A percentile compares a stretch with the other conserved stretches of the same genome.
Conservation (phyloP, 1,284 basidiomycete species). For the Sanghuangporus weigelae region DNA sequence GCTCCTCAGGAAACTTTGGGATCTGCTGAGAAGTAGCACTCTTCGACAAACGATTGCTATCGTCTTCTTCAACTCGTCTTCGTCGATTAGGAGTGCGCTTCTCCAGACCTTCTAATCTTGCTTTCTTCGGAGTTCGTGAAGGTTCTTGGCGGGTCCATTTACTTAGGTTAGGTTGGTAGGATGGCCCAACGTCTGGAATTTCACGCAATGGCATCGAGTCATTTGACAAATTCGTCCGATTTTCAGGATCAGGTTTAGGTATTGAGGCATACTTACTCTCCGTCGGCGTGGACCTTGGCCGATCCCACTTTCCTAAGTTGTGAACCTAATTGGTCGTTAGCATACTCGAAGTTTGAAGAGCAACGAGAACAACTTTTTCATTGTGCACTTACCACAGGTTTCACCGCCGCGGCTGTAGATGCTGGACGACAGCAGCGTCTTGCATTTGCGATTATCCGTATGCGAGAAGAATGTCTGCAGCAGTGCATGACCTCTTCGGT, state of each 20-base stretch:
- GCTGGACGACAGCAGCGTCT: neutral
- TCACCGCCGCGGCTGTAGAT: slow-evolving; percentile 11
- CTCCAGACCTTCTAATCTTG: neutral
- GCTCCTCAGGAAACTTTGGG: neutral
- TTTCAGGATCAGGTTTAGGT: neutral
- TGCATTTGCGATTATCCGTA: neutral
- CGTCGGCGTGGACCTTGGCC: neutral
- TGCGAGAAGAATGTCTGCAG: slow-evolving; percentile 2
- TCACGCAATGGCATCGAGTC: no score
- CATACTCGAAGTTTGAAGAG: neutral
- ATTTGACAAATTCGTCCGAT: no score
- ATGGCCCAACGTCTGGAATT: neutral
- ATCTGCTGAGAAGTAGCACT: neutral
- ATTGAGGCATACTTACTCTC: neutral
- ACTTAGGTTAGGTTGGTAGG: slow-evolving; percentile 9
- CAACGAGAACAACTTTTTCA: neutral
- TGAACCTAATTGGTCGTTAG: neutral
- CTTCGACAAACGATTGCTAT: neutral
- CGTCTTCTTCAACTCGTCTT: neutral
- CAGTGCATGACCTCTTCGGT: slow-evolving; percentile 7
- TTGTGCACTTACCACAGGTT: slow-evolving; percentile 9
- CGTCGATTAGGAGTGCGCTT: neutral
- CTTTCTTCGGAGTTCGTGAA: neutral
- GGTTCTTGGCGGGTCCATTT: slow-evolving; percentile 16
- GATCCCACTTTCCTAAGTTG: slow-evolving; percentile 1